Base-by-base conservation (phyloP, 768 basidiomycete genomes). In the Suillus bovinus region DNA sequence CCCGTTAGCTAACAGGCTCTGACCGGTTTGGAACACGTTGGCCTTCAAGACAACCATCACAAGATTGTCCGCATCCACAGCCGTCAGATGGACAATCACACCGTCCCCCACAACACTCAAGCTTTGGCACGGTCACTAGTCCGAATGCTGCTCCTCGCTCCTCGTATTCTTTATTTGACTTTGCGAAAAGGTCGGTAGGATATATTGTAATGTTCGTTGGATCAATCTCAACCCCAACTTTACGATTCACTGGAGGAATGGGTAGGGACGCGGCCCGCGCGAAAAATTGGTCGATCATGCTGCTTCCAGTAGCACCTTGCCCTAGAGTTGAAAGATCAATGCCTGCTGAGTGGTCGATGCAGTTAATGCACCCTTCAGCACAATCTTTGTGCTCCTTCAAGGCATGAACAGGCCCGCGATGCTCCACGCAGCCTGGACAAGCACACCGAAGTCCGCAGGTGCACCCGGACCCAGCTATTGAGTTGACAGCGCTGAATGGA, bases 341-440 rank as follows among this genome's bases (percentile, higher is more conserved):
- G 9, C 80, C 82, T 33, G 73, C 66, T 29, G 68, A 71, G 63
- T 79, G 75, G 71, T 91, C 90, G 33, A 91, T 74, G 67, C 90
- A 92, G 27, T 82, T 80, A 6, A 80, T 77, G 68, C 90, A 91
- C 59, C 81, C 82, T 52, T 84, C 80, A 20, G 77, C 67, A 50
- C 80, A 82, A 66, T 79, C 77, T 39, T 67, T 29, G 49, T 50
- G 27, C 49, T 50, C 49, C 49, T 50, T 70, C 49, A 79, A 79
- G 22, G 76, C 81, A 62, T 85, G 71, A 20, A 79, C 78, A 20
- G 73, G 61, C 1, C 85, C 84, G n/a, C 88, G 86, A 69, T 92
- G 90, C 66, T 88, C 81, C 11, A 83, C 71, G 69, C 90, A 93
- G 38, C 89, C 89, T 0, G 89, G 89, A 72, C 90, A 93, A 16